phyloP scores from a whole-genome alignment of 768 basidiomycete genomes.

The Rhizopogon salebrosus region DNA sequence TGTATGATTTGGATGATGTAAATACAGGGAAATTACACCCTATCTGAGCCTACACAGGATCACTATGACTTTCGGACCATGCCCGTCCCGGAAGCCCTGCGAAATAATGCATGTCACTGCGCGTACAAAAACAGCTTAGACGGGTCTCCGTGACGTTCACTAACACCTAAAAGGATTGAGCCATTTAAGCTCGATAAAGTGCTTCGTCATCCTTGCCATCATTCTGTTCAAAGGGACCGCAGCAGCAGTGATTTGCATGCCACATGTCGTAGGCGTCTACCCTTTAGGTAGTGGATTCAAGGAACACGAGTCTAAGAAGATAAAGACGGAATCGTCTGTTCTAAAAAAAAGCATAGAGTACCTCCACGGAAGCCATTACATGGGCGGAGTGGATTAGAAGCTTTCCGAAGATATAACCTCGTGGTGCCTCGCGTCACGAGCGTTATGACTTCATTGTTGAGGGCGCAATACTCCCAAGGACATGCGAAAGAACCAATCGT shows the following conservation, averaged over 20 bases:
- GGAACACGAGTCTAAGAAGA: not conserved
- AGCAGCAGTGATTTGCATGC: not conserved
- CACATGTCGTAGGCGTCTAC: not conserved
- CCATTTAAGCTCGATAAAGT: not conserved
- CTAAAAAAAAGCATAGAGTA: not conserved
- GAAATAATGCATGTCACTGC: not conserved
- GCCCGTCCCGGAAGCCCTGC: not conserved
- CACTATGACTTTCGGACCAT: not conserved
- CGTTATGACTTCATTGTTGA: conserved; percentile 7
- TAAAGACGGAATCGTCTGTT: not conserved
- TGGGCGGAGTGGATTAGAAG: not conserved
- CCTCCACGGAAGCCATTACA: too few relatives aligned
- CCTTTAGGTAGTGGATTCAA: not conserved
- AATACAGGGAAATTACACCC: not conserved
- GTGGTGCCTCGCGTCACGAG: not conserved
- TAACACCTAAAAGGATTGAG: not conserved
- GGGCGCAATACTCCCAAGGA: not conserved
- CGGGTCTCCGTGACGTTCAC: not conserved
- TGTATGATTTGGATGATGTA: not conserved
- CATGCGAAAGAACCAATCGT: not conserved
- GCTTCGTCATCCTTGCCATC: not conserved
- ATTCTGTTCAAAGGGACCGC: too few relatives aligned
- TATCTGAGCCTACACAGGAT: not conserved
- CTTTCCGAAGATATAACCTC: not conserved
- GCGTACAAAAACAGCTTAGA: not conserved